Evolutionary conservation across 106 monocot species (phyloP).

Genomic region (Allium fistulosum): DNA sequence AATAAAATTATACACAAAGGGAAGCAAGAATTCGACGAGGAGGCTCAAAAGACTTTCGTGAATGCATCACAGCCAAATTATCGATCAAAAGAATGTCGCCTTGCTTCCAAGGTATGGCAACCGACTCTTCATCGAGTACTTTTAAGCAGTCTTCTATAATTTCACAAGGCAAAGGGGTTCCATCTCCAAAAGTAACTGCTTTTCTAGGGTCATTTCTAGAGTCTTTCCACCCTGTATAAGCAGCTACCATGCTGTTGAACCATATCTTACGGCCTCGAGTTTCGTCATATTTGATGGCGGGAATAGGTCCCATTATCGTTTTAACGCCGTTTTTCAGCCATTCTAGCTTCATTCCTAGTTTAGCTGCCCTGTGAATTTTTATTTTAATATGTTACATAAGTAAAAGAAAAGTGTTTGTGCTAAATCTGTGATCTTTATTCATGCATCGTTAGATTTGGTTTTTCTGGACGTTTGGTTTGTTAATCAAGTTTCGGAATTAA

Average conservation of each 20-base stretch:
- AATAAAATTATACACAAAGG: slow-evolving; percentile 2
- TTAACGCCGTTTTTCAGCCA: slow-evolving; percentile 76
- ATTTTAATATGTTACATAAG: neutral
- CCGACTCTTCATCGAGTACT: slow-evolving; percentile 66
- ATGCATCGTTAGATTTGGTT: neutral
- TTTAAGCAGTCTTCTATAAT: slow-evolving; percentile 57
- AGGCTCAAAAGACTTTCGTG: slow-evolving; percentile 59
- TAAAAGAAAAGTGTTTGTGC: neutral
- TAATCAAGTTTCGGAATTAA: neutral
- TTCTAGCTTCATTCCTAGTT: slow-evolving; percentile 71
- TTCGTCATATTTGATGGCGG: slow-evolving; percentile 52
- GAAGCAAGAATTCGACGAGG: slow-evolving; percentile 49
- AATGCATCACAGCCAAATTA: slow-evolving; percentile 78
- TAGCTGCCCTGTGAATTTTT: slow-evolving; percentile 44
- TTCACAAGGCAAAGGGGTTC: slow-evolving; percentile 51
- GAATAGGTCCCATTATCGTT: slow-evolving; percentile 75
- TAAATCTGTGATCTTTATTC: neutral
- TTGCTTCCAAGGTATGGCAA: slow-evolving; percentile 75
- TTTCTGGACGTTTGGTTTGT: neutral
- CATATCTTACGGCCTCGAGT: slow-evolving; percentile 62
- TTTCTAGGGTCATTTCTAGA: slow-evolving; percentile 53
- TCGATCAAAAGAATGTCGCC: slow-evolving; percentile 81
- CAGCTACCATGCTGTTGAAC: slow-evolving; percentile 88
- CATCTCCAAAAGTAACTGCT: slow-evolving; percentile 76
- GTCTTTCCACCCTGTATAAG: slow-evolving; percentile 80